Evolutionary conservation across 352 stramenopile species (phyloP), one percentile per base, ranked within the genome.

Genomic region (Hyaloperonospora brassicae): DNA sequence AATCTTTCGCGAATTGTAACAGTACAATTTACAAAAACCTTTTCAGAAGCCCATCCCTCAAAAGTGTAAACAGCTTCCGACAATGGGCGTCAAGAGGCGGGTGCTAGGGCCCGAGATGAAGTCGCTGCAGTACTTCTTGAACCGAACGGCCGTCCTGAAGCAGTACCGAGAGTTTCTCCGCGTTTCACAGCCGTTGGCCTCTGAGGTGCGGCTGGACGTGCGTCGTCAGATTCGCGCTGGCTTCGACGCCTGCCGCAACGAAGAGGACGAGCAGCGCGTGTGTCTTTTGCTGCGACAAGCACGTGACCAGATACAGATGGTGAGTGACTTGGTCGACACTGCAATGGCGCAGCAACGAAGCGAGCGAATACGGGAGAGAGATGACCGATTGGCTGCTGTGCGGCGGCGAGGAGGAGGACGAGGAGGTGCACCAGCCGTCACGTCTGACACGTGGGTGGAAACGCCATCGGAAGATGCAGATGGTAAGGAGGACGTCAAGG

Each of bases 61-160:
- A 34, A 17, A 34, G 27, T 34, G 27, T 34, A 8, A 8, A 34
- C 27, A 17, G 27, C 27, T 4, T 24, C 21, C 8, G 22, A 22
- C 4, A 12, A 67, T 68, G 61, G 55, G 59, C 25, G 52, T 62
- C 42, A 62, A 46, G 42, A 64, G 47, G 54, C 61, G 55, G n/a
- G 46, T 48, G 17, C 38, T 66, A 35, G 62, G 62, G 35, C 53
- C 55, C 31, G 65, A 63, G 48, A 71, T 81, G 65, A 84, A 84
- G 68, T 89, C 78, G 47, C 61, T 89, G 25, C 75, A 82, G 66
- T 89, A 80, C 55, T 89, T 89, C 55, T 49, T 89, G 10, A 89
- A 89, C 46, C 75, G 76, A 30, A 72, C 76, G 21, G 63, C 62
- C 8, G 78, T 84, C 42, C 55, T 89, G 25, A 62, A 70, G 38